Conservation (phyloP, 169 alveolate species). For the Plasmodium gaboni region DNA sequence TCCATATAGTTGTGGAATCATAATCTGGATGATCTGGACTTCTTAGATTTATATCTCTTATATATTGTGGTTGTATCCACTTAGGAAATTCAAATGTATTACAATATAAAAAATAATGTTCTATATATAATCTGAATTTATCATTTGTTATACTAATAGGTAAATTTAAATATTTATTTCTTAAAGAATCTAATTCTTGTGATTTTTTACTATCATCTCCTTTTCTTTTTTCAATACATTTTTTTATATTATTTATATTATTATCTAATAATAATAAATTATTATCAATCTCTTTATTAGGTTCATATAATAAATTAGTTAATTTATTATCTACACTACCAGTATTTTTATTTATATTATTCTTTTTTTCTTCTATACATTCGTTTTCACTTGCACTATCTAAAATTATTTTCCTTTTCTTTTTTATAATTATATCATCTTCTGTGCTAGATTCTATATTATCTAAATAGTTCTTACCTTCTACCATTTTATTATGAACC, state of each 20-base stretch:
- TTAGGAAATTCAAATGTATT: slow-evolving; percentile 83
- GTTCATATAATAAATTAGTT: slow-evolving; percentile 29
- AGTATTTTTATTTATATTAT: neutral
- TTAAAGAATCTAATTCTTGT: slow-evolving; percentile 54
- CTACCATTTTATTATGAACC: neutral
- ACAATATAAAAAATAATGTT: slow-evolving; percentile 81
- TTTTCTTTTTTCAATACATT: slow-evolving; percentile 24
- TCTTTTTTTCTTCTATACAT: neutral
- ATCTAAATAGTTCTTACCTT: neutral
- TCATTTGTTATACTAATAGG: slow-evolving; percentile 56
- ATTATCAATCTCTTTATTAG: slow-evolving; percentile 28
- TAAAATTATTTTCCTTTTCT: slow-evolving; percentile 31
- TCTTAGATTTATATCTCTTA: slow-evolving; percentile 91
- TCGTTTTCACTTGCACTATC: slow-evolving; percentile 34
- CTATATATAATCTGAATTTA: slow-evolving; percentile 80
- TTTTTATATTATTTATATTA: slow-evolving; percentile 2
- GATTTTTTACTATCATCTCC: slow-evolving; percentile 57
- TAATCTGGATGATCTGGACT: slow-evolving; percentile 91
- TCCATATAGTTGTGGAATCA: slow-evolving; percentile 94
- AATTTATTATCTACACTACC: slow-evolving; percentile 43
- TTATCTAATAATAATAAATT: slow-evolving; percentile 2
- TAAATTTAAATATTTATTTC: slow-evolving; percentile 32
- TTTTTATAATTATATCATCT: slow-evolving; percentile 43
- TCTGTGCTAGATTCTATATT: slow-evolving; percentile 56
- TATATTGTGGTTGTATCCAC: slow-evolving; percentile 85